Base-by-base conservation (phyloP, 176 grass and related monocot species). In the Oryza punctata region DNA sequence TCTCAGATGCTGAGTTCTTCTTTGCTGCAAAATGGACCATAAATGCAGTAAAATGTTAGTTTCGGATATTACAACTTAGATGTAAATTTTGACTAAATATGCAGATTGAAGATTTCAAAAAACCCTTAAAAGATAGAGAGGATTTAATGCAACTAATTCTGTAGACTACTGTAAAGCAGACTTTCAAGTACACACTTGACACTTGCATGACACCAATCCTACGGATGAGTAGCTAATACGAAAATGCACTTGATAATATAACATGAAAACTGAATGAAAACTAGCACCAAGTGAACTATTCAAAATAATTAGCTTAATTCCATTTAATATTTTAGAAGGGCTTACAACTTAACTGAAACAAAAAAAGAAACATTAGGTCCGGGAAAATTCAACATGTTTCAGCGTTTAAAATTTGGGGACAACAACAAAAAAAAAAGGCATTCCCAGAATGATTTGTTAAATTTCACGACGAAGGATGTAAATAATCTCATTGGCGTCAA, bases 1-100 rank as follows among this genome's bases (percentile, higher is more conserved):
- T 73, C 78, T 94, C 89, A n/a, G 89, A 75, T 63, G 40, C 75
- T 41, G 81, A 77, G 33, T 70, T 83, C 71, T 91, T 93, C 46
- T 84, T 94, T 72, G 91, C 97, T 96, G 91, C 47, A 83, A 72
- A 69, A 78, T 65, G 61, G 12, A 32, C 9, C 49, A 43, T 16
- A 25, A 79, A 80, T 8, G 52, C 38, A 23, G 57, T 24, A 77
- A 30, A 18, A 19, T 37, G 10, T 84, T 69, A 81, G 5, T 27
- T 28, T 27, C 4, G 14, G 12, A 66, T 78, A n/a, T 15, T 1
- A 38, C 1, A 26, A 81, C 60, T 50, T 63, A 35, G 32, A 43
- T 6, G 19, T 9, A 19, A 38, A 43, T 13, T 33, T 45, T 15
- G 81, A 37, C 3, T 27, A 35, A 33, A 28, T 7, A 54, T n/a